Conservation (phyloP, 129 eudicot species). For the Glebionis coronaria region DNA sequence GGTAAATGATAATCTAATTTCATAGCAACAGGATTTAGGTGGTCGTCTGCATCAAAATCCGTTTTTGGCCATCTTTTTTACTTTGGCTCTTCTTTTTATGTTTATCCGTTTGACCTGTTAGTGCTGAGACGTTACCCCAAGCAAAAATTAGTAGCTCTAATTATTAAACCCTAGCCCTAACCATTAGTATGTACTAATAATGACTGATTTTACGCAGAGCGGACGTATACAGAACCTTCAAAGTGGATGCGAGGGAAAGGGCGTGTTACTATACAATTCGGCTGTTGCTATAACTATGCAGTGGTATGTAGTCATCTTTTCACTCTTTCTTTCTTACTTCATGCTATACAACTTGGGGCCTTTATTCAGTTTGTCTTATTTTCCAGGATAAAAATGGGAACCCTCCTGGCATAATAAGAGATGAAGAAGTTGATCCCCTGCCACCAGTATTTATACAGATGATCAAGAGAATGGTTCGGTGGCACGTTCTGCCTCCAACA, state of each 20-base stretch:
- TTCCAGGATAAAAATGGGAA: conserved; percentile 68
- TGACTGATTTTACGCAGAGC: conserved; percentile 36
- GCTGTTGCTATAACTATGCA: conserved; percentile 80
- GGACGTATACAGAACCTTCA: conserved; percentile 62
- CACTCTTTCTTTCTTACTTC: background rate
- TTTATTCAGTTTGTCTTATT: conserved; percentile 8
- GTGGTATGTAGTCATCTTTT: conserved; percentile 34
- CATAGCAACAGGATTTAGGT: too few relatives aligned
- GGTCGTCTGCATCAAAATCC: too few relatives aligned
- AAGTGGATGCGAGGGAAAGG: conserved; percentile 93
- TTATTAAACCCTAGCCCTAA: background rate
- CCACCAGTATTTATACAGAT: conserved; percentile 52
- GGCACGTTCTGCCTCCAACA: conserved; percentile 62
- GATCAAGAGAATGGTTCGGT: conserved; percentile 60
- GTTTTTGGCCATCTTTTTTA: too few relatives aligned
- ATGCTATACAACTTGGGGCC: background rate
- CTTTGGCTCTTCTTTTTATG: background rate
- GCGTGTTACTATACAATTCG: conserved; percentile 75
- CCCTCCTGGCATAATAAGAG: conserved; percentile 64
- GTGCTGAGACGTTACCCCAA: background rate
- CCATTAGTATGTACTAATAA: conserved; percentile 8
- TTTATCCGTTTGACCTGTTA: background rate
- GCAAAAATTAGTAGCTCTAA: background rate
- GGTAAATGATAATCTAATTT: too few relatives aligned
- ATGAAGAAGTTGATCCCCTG: conserved; percentile 67